Conservation (phyloP, 2,329 filamentous ascomycete species). For the Xylaria arbuscula region DNA sequence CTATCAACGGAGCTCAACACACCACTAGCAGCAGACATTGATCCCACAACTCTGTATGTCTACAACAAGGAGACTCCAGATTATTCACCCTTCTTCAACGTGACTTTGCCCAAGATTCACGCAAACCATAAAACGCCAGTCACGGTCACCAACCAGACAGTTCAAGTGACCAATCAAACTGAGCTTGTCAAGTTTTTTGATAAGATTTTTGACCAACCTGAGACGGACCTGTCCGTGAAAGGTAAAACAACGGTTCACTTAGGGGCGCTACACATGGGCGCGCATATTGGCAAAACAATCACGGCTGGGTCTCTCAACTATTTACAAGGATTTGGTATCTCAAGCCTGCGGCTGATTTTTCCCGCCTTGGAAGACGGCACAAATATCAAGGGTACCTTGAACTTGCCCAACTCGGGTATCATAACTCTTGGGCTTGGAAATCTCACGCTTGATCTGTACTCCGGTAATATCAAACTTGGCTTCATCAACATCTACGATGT, state of each 20-base stretch:
- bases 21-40: conserved; percentile 53
- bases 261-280: conserved; percentile 53
- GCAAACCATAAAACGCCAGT: conserved; percentile 54
- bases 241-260: conserved; percentile 54
- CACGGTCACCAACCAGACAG: conserved; percentile 50
- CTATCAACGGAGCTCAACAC: conserved; percentile 54
- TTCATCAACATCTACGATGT: conserved; percentile 54
- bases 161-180: conserved; percentile 53
- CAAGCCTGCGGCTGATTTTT: conserved; percentile 52
- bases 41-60: conserved; percentile 54
- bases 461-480: conserved; percentile 55
- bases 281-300: conserved; percentile 57
- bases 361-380: conserved; percentile 53
- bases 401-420: conserved; percentile 58
- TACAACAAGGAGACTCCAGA: conserved; percentile 54
- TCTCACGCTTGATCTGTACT: conserved; percentile 58
- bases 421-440: conserved; percentile 59
- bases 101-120: conserved; percentile 50
- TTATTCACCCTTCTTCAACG: conserved; percentile 48
- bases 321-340: conserved; percentile 54
- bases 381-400: conserved; percentile 57
- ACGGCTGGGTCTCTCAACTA: conserved; percentile 54
- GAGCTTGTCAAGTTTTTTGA: conserved; percentile 56
- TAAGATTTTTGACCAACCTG: conserved; percentile 53
- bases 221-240: conserved; percentile 53